Evolutionary conservation across 176 grass and related monocot genomes (phyloP), one percentile per base, ranked within the genome.

Genomic region (Cymbopogon citratus): DNA sequence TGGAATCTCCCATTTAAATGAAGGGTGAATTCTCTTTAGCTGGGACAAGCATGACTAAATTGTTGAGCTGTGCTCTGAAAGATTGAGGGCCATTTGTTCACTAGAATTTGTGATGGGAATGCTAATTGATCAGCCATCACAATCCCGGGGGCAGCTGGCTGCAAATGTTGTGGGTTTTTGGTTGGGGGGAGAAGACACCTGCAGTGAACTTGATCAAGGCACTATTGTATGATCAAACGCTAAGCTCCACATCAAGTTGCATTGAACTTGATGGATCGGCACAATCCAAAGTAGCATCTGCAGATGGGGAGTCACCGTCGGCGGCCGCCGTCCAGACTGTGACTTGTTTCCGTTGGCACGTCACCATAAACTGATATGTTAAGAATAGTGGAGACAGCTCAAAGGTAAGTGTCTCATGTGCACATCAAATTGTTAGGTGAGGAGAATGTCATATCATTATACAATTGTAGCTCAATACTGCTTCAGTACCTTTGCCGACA

Each of bases 321-420:
- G 39, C 28, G 78, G 38, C 67, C 39, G 79, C 83, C 73, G 78
- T 77, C 78, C 78, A 12, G 73, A 46, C 19, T 59, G 84, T 12
- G 73, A 66, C 26, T 57, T 35, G 19, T 31, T 59, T 39, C 61
- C 11, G 83, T 39, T 86, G 74, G 67, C 57, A 36, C 46, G 12
- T 86, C 88, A 46, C 83, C 12, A 77, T 67, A 43, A 57, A 73
- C 63, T 45, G 87, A 81, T 46, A 72, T 73, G 88, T 28, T 73
- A 29, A 68, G 34, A 9, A 36, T 13, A 73, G 59, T 82, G 59
- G 83, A 72, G 69, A 86, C 67, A 78, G 88, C 66, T 86, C 66
- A 78, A 75, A 77, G 49, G 26, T 59, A 71, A 76, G 40, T 21
- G 52, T 75, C 75, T 34, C 0, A 2, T 24, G 68, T 88, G 35